Evolutionary conservation across 139 green algal genomes (phyloP), one percentile per base, ranked within the genome.

Genomic region (Ulvella scutata): DNA sequence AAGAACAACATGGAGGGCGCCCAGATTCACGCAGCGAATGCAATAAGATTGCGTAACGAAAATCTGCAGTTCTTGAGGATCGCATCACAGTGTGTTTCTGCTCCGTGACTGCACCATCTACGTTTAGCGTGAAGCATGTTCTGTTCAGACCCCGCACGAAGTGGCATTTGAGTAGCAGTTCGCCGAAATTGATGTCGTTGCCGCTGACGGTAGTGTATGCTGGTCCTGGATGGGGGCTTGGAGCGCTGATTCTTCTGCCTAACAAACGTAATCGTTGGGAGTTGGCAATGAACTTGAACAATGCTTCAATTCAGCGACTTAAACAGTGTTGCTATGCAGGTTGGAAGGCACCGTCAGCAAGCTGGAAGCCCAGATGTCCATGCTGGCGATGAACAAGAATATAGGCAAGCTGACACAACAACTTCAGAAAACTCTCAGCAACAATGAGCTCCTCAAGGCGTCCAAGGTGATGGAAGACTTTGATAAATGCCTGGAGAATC

Each of bases 1-100:
- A 67, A 67, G 51, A 67, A 67, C 51, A 67, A 67, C 51, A 67
- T 67, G 51, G 51, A 67, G 51, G 51, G 51, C n/a, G 51, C 51
- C n/a, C 51, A 26, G 33, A 67, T 67, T 29, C 51, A 67, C 17
- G 51, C 51, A 6, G 0, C 51, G 7, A 67, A 67, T 23, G 51
- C 51, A 26, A 67, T 67, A 36, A 67, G 51, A 23, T 67, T n/a
- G 31, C 51, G 33, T 26, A 67, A 67, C 17, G 51, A 67, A 67
- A 67, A 67, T 67, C 51, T 67, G 10, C 51, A 67, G 51, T 67
- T 67, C 51, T 67, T 67, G 17, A n/a, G 51, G 51, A 67, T 67
- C 17, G 51, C 51, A 26, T 67, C 51, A 0, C 51, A 67, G 51
- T 67, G 20, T 26, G 51, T 34, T 67, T 6, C n/a, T n/a, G n/a